These are phyloP conservation scores for Gossypium laxum DNA, from an alignment of 441 rosid genomes.

Conservation along the genomic window DNA sequence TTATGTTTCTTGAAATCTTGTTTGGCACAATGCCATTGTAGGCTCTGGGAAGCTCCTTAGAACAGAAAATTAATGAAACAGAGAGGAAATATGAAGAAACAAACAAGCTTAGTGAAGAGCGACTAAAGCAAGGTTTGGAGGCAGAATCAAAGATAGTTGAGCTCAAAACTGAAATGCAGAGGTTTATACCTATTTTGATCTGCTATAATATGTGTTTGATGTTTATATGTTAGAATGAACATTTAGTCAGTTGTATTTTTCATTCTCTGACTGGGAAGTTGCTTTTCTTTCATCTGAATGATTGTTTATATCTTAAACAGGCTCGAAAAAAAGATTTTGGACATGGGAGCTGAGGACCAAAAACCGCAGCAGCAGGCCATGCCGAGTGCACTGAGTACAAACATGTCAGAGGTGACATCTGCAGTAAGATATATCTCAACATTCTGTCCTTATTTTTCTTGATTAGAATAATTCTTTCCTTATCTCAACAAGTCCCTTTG, in stretches of 20 bases:
- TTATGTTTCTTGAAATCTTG: conserved; percentile 10
- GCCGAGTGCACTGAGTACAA: conserved; percentile 33
- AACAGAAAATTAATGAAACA: conserved; percentile 67
- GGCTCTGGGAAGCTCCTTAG: conserved; percentile 64
- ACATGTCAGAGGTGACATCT: conserved; percentile 34
- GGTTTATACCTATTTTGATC: conserved; percentile 31
- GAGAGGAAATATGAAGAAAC: conserved; percentile 75
- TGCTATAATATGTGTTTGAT: neutral
- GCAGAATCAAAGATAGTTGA: conserved; percentile 77
- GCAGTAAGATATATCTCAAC: conserved; percentile 34
- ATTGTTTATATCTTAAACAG: conserved; percentile 30
- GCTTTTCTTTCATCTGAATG: conserved; percentile 12
- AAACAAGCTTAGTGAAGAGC: conserved; percentile 66
- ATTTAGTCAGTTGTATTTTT: conserved; percentile 5
- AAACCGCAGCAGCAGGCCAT: conserved; percentile 52
- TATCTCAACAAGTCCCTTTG: neutral
- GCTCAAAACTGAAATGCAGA: conserved; percentile 71
- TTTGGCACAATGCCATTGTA: conserved; percentile 23
- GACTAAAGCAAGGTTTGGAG: conserved; percentile 57
- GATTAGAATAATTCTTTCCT: neutral
- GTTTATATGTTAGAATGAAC: conserved; percentile 10
- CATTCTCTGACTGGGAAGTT: conserved; percentile 11
- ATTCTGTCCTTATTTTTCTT: neutral
- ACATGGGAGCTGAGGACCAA: conserved; percentile 64
- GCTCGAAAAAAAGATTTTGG: conserved; percentile 73